These are phyloP conservation scores for Solanum piurae DNA, from an alignment of 257 asterid species.

Conservation along the genomic window DNA sequence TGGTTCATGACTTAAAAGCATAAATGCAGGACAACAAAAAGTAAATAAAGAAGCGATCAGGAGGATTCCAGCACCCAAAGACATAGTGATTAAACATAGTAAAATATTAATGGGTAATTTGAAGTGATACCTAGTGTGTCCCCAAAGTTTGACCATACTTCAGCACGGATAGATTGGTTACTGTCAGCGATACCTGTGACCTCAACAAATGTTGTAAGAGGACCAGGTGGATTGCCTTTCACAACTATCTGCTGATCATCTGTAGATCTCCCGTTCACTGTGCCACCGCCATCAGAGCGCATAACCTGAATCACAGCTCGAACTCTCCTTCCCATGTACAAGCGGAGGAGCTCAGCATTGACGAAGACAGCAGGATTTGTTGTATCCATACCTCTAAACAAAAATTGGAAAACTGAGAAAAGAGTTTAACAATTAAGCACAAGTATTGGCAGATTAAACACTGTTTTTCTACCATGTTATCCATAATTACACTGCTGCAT, in stretches of 20 bases:
- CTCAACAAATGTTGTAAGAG: conserved; percentile 71
- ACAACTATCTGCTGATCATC: conserved; percentile 67
- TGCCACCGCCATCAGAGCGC: conserved; percentile 60
- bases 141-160: conserved; percentile 79
- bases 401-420: neutral
- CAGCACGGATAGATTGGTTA: conserved; percentile 59
- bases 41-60: neutral
- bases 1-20: neutral
- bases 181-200: conserved; percentile 81
- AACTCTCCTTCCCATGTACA: conserved; percentile 62
- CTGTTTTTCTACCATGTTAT: neutral
- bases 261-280: conserved; percentile 72
- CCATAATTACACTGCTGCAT: neutral
- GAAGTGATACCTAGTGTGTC: conserved; percentile 48
- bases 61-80: neutral
- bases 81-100: neutral
- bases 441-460: neutral
- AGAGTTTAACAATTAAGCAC: neutral
- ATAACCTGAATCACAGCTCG: conserved; percentile 76
- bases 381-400: conserved; percentile 48
- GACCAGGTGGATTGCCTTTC: conserved; percentile 55
- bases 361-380: conserved; percentile 80
- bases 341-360: conserved; percentile 61
- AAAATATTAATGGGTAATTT: neutral
- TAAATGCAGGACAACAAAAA: neutral